Percentiles rank a stretch among this genome's conserved stretches.
These are phyloP conservation scores for Triangularia verruculosa DNA, from an alignment of 2,329 filamentous ascomycete genomes.

Conservation along the genomic window DNA sequence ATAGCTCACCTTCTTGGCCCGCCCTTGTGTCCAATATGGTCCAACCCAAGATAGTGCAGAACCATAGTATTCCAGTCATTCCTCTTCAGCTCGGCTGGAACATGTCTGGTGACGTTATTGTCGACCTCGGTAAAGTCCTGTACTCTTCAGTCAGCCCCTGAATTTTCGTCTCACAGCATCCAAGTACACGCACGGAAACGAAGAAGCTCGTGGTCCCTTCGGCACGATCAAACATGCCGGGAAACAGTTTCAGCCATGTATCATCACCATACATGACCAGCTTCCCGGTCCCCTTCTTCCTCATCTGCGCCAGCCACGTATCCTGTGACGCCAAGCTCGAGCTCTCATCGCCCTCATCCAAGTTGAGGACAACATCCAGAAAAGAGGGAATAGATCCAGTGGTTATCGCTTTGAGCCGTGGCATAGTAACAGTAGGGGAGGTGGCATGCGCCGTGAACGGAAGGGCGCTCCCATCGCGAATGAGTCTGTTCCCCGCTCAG, in stretches of 20 bases:
- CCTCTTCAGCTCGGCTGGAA: slow-evolving; percentile 69
- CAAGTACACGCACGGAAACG: slow-evolving; percentile 63
- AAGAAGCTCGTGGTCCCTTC: slow-evolving; percentile 98
- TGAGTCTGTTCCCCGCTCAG: slow-evolving; percentile 56
- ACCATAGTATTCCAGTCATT: slow-evolving; percentile 92
- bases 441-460: slow-evolving; percentile 95
- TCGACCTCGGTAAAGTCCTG: slow-evolving; percentile 98
- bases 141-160: slow-evolving; percentile 18
- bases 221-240: slow-evolving; percentile 76
- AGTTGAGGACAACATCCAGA: slow-evolving; percentile 92
- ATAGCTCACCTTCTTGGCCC: slow-evolving; percentile 70
- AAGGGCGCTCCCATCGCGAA: slow-evolving; percentile 76
- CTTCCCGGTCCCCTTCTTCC: slow-evolving; percentile 66
- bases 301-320: slow-evolving; percentile 94
- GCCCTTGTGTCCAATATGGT: slow-evolving; percentile 96
- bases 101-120: slow-evolving; percentile 91
- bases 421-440: slow-evolving; percentile 98
- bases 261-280: slow-evolving; percentile 96
- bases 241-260: slow-evolving; percentile 97
- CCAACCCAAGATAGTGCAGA: slow-evolving; percentile 90
- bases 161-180: neutral
- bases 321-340: slow-evolving; percentile 87
- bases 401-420: slow-evolving; percentile 92
- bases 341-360: slow-evolving; percentile 88
- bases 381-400: slow-evolving; percentile 98